These are phyloP conservation scores for Salvia splendens DNA, from an alignment of 257 asterid genomes.

Conservation along the genomic window DNA sequence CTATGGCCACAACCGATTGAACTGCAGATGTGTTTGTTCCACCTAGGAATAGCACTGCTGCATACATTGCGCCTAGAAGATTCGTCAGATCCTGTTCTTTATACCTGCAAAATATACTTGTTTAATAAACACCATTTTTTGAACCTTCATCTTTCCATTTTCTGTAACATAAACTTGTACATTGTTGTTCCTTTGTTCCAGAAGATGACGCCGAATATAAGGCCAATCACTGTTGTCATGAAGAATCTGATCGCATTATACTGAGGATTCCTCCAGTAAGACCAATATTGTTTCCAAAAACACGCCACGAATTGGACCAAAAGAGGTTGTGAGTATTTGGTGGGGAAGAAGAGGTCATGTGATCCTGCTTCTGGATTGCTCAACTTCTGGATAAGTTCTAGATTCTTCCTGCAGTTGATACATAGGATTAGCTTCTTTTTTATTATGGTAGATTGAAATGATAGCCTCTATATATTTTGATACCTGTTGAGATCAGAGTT, in stretches of 20 bases:
- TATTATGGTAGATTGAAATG: no score
- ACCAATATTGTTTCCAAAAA: conserved; percentile 71
- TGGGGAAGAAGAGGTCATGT: conserved; percentile 56
- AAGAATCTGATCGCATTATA: conserved; percentile 27
- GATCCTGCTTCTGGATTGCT: conserved; percentile 48
- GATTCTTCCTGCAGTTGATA: conserved; percentile 49
- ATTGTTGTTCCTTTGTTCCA: conserved; percentile 66
- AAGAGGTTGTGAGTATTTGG: conserved; percentile 64
- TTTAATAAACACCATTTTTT: no score
- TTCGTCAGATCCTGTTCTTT: conserved; percentile 63
- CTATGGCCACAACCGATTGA: conserved; percentile 67
- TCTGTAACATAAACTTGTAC: conserved; percentile 34
- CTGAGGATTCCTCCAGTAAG: conserved; percentile 77
- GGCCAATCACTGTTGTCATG: conserved; percentile 61
- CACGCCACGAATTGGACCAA: conserved; percentile 53
- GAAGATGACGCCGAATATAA: conserved; percentile 61
- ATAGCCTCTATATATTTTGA: background rate
- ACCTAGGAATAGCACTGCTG: conserved; percentile 68
- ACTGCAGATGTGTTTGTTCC: conserved; percentile 69
- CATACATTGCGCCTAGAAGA: conserved; percentile 71
- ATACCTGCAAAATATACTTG: conserved; percentile 32
- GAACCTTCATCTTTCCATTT: no score
- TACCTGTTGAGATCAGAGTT: conserved; percentile 59
- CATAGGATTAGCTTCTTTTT: background rate
- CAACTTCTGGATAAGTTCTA: conserved; percentile 45